Base-by-base conservation (phyloP, 257 asterid genomes). In the Misopates orontium region DNA sequence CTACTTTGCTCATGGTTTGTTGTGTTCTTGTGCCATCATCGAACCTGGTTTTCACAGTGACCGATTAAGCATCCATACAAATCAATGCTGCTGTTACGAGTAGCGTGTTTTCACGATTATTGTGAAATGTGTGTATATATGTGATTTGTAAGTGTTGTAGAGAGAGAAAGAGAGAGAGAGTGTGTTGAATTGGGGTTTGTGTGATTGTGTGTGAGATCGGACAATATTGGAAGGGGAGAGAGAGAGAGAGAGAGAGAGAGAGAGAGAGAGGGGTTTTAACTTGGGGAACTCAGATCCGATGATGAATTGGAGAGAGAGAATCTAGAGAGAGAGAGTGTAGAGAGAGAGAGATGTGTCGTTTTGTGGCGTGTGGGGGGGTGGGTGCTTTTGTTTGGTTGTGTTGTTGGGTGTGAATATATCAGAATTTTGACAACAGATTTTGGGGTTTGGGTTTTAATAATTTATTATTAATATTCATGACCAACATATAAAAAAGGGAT, bases 251-350 rank as follows among this genome's bases (percentile, higher is more conserved):
- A 60, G 78, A 41, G 78, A 78, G 74, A 78, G 60, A 60, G 78
- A 41, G 78, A 78, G 74, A 60, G 78, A 41, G 78, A 78, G 74
- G 79, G 60, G 57, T 60, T 61, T 62, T 54, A 76, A 52, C 77
- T 75, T 76, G 36, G 75, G 87, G 84, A 80, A 81, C 77, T 74
- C 84, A 82, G 96, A 83, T 85, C 89, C 86, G 83, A 71, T 76
- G 85, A 83, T 67, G 83, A 68, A 68, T 72, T 32, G 60, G 75
- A 42, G 71, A 56, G 71, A 56, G 80, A 64, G 50, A 60, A n/a
- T n/a, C n/a, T n/a, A n/a, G 71, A 47, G 62, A 57, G 67, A 41
- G 50, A 73, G 56, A 76, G 21, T 66, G 63, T 8, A 55, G 73
- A 63, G 55, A 25, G 68, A n/a, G n/a, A 17, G 66, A 62, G 57